Conservation (phyloP, 345 rosid genomes). For the Bruguiera parviflora region DNA sequence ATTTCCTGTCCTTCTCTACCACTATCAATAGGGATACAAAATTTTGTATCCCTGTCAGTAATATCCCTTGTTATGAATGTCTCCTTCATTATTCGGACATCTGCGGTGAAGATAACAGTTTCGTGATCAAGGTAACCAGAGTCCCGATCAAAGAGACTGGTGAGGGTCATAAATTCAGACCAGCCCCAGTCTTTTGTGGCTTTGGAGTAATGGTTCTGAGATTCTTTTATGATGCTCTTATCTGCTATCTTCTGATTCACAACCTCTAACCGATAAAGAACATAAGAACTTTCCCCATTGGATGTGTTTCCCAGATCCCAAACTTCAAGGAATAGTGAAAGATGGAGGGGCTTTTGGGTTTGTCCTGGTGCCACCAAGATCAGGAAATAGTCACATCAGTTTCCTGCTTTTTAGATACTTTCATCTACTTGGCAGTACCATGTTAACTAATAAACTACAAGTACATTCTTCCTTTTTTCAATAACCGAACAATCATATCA, state of each 20-base stretch:
- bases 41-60: neutral
- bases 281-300: conserved; percentile 9
- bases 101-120: conserved; percentile 15
- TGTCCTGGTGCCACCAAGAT: conserved; percentile 13
- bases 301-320: neutral
- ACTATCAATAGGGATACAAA: neutral
- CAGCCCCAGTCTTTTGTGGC: conserved; percentile 21
- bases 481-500: neutral
- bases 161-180: conserved; percentile 16
- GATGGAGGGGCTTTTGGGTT: conserved; percentile 18
- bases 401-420: neutral
- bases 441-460: neutral
- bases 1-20: neutral
- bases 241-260: conserved; percentile 13
- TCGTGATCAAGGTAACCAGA: conserved; percentile 20
- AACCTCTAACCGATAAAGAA: conserved; percentile 10
- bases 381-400: neutral
- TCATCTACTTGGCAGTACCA: neutral
- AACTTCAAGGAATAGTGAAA: conserved; percentile 19
- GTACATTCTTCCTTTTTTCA: neutral
- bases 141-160: conserved; percentile 19
- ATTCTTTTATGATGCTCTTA: conserved; percentile 7
- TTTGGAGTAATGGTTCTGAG: conserved; percentile 17
- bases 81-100: conserved; percentile 19
- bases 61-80: conserved; percentile 2